Evolutionary conservation across 441 rosid genomes (phyloP).

Genomic region (Pelargonium myrrhifolium): DNA sequence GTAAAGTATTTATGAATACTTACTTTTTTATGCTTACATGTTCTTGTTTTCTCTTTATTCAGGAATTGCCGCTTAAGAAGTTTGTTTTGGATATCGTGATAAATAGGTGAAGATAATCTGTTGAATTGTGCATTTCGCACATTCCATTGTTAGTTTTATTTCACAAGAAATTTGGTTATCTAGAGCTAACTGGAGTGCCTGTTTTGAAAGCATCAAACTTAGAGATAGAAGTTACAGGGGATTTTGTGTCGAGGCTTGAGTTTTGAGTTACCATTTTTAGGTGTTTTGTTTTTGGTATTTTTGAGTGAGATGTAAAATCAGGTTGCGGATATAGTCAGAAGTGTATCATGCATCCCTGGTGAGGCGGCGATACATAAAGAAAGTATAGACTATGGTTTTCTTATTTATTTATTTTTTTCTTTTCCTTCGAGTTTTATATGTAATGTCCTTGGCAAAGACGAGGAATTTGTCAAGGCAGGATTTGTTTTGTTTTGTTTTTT

Average conservation of each 20-base stretch:
- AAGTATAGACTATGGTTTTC: conserved; percentile 19
- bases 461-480: conserved; percentile 32
- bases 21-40: neutral
- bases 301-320: conserved; percentile 50
- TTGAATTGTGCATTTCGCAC: conserved; percentile 44
- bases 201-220: conserved; percentile 38
- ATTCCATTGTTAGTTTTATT: conserved; percentile 36
- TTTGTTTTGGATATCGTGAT: conserved; percentile 41
- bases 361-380: conserved; percentile 44
- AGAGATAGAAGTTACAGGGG: conserved; percentile 43
- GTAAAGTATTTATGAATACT: neutral
- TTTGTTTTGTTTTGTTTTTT: conserved; percentile 17
- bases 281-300: conserved; percentile 24
- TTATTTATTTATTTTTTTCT: conserved; percentile 21
- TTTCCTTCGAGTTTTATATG: conserved; percentile 24
- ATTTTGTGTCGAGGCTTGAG: conserved; percentile 66
- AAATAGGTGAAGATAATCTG: conserved; percentile 51
- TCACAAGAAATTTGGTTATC: conserved; percentile 40
- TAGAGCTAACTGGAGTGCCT: conserved; percentile 57
- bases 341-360: conserved; percentile 54
- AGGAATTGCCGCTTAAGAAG: conserved; percentile 86
- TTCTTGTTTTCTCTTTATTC: conserved; percentile 25
- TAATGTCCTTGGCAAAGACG: conserved; percentile 37
- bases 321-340: conserved; percentile 55
- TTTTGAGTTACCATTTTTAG: conserved; percentile 34